Evolutionary conservation across 345 rosid species (phyloP), one percentile per base, ranked within the genome.

Genomic region (Syzygium aqueum): DNA sequence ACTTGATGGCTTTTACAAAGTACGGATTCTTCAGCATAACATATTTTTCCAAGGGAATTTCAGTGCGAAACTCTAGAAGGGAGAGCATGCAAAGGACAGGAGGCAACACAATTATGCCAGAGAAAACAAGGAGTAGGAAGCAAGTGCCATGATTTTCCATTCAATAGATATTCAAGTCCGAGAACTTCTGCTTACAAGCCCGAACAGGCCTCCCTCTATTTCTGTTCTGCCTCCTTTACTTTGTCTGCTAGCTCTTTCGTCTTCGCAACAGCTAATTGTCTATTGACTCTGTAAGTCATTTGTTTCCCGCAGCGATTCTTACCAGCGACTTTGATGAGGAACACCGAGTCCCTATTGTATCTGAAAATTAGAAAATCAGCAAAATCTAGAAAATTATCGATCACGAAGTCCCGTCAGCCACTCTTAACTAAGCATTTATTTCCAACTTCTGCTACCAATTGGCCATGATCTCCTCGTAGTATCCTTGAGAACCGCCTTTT

Each of bases 401-500:
- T 43, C 25, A n/a, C 86, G n/a, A 87, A 87, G 49, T 87, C 89
- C 40, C 23, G 52, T 86, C 88, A 87, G 11, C 89, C 89, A 23
- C 53, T 51, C 89, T 84, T 84, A 5, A 87, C 27, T 28, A 87
- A 84, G 84, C 33, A 51, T 30, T 12, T 10, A 49, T 59, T 61
- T 23, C 59, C 86, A 5, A 23, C 23, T 73, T 87, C 65, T 19
- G 40, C 53, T 11, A 87, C 85, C 57, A 19, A 84, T 85, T 65
- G 56, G 65, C 89, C 86, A 87, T 28, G 82, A 84, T 57, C 65
- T 52, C 15, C 89, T 84, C 13, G 28, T 37, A 52, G 51, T n/a
- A 51, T 87, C 86, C 22, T 37, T 37, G 51, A 87, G 84, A 65
- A 73, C 53, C 3, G 86, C 89, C 84, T 63, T 28, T 73, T 65